Conservation (phyloP, 345 rosid species). For the Lagerstroemia speciosa region DNA sequence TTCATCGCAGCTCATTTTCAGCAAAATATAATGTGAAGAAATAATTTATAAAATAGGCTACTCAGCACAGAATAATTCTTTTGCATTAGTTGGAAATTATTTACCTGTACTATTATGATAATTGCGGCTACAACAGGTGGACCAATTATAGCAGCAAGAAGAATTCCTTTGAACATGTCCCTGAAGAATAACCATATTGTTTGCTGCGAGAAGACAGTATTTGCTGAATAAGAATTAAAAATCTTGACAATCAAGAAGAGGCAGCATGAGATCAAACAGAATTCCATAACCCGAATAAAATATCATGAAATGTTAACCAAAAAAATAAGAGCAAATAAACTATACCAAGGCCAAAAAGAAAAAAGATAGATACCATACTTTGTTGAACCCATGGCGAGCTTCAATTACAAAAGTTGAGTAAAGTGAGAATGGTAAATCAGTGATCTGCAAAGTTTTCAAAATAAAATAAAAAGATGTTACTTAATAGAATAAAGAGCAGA, state of each 20-base stretch:
- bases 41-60: slow-evolving; percentile 2
- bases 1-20: background rate
- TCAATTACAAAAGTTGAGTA: slow-evolving; percentile 95
- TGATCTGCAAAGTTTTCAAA: slow-evolving; percentile 47
- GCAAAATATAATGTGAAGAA: background rate
- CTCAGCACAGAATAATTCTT: background rate
- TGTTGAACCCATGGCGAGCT: slow-evolving; percentile 94
- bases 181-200: slow-evolving; percentile 87
- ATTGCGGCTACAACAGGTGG: slow-evolving; percentile 90
- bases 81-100: slow-evolving; percentile 10
- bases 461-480: background rate
- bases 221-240: slow-evolving; percentile 9
- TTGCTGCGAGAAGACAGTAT: slow-evolving; percentile 53
- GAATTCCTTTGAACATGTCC: slow-evolving; percentile 75
- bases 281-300: slow-evolving; percentile 1
- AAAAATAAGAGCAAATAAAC: too few relatives aligned
- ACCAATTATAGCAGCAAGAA: slow-evolving; percentile 64
- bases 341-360: slow-evolving; percentile 6
- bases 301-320: background rate
- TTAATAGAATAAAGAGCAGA: background rate
- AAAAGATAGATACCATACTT: slow-evolving; percentile 44
- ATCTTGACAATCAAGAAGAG: too few relatives aligned
- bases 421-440: slow-evolving; percentile 93
- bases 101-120: slow-evolving; percentile 76
- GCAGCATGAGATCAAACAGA: too few relatives aligned